A percentile compares a stretch with the other conserved stretches of the same genome.
Conservation (phyloP, 306 rosid genomes). For the Prinsepia uniflora region DNA sequence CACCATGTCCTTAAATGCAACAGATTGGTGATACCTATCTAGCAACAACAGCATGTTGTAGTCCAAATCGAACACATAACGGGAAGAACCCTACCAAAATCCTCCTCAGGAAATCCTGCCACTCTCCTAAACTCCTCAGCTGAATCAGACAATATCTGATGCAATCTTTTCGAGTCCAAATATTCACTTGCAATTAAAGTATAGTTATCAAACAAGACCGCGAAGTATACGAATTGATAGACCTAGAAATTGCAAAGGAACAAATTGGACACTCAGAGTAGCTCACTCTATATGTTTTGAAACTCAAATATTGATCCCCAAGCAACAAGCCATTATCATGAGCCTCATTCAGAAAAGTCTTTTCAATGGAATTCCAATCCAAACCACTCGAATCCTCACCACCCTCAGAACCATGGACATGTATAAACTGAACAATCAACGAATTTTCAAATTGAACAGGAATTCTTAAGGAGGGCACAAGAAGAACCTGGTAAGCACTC, state of each 20-base stretch:
- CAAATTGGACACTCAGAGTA: constrained; percentile 58
- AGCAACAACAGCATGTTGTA: constrained; percentile 45
- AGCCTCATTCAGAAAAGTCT: constrained; percentile 55
- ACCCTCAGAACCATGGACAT: constrained; percentile 44
- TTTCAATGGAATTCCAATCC: constrained; percentile 67
- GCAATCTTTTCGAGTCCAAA: constrained; percentile 85
- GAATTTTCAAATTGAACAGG: constrained; percentile 67
- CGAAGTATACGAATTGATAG: constrained; percentile 75
- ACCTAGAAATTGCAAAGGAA: constrained; percentile 63
- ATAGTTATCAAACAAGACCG: constrained; percentile 82
- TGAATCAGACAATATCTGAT: constrained; percentile 71
- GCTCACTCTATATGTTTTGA: constrained; percentile 43
- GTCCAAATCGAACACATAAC: constrained; percentile 94
- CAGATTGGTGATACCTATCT: constrained; percentile 87
- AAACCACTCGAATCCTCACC: constrained; percentile 43
- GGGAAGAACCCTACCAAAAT: constrained; percentile 63
- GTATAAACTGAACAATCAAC: constrained; percentile 65
- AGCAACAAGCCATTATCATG: constrained; percentile 53
- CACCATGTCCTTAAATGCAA: constrained; percentile 91
- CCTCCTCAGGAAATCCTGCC: constrained; percentile 64
- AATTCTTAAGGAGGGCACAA: constrained; percentile 83
- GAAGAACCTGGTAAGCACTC: constrained; percentile 80
- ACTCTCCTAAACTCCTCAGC: constrained; percentile 62
- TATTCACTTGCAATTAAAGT: constrained; percentile 94
- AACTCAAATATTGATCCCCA: constrained; percentile 63